Evolutionary conservation across 78 protist genomes (phyloP).

Genomic region (Parvularia atlantis): DNA sequence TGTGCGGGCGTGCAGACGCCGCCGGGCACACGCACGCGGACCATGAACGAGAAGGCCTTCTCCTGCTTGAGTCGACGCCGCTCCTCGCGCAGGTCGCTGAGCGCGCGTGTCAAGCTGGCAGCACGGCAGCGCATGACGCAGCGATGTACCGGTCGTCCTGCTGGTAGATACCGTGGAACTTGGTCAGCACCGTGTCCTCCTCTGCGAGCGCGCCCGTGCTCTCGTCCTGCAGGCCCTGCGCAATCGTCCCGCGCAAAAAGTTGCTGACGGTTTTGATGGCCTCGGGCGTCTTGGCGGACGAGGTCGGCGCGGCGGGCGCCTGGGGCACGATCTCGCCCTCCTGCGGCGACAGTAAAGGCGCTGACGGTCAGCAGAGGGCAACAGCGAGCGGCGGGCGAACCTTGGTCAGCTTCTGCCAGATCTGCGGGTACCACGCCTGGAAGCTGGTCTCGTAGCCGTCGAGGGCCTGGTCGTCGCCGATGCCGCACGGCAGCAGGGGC

Average conservation of each 20-base stretch:
- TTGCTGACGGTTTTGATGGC: conserved; percentile 14
- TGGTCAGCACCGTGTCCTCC: conserved; percentile 28
- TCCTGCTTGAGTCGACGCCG: conserved; percentile 1
- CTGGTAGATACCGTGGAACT: conserved; percentile 54
- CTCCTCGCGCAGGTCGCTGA: conserved; percentile 44
- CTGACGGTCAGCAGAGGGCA: not conserved
- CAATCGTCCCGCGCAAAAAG: conserved; percentile 33
- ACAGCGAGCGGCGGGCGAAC: not conserved
- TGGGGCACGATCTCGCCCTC: not conserved
- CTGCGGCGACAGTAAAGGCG: not conserved
- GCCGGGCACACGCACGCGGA: conserved; percentile 47
- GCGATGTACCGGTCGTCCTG: conserved; percentile 52
- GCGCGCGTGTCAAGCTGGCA: too few relatives aligned
- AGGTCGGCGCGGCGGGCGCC: not conserved
- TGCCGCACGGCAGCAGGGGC: conserved; percentile 2
- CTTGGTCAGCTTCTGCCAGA: not conserved
- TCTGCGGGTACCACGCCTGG: conserved; percentile 3
- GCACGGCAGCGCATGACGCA: too few relatives aligned
- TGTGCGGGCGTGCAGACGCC: conserved; percentile 46
- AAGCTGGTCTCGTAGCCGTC: conserved; percentile 12
- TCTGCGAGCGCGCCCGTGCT: conserved; percentile 23
- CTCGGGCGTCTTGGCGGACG: conserved; percentile 5
- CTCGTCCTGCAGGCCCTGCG: conserved; percentile 11
- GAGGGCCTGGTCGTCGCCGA: conserved; percentile 38
- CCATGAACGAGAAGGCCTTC: conserved; percentile 38